phyloP scores from a whole-genome alignment of 2,329 filamentous ascomycete species.

The Phaeosphaeriaceae sp. region DNA sequence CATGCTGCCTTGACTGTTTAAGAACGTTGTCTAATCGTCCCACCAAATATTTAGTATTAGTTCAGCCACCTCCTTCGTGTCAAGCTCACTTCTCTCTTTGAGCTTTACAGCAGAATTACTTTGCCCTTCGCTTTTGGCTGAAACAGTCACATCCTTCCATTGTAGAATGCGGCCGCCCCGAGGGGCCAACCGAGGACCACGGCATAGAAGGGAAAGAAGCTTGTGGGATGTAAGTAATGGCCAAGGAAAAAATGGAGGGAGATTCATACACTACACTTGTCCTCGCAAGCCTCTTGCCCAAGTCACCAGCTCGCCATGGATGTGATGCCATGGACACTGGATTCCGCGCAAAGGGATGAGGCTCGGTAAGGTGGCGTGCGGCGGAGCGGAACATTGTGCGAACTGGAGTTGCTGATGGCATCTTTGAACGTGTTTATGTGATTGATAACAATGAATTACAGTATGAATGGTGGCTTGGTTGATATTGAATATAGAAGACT shows the following conservation, averaged over 20 bases:
- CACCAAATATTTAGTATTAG: slow-evolving; percentile 38
- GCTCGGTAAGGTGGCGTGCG: slow-evolving; percentile 42
- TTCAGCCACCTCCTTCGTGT: slow-evolving; percentile 30
- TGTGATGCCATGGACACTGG: slow-evolving; percentile 33
- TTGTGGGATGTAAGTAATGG: slow-evolving; percentile 5
- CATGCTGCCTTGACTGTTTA: no score
- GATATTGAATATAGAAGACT: slow-evolving; percentile 1
- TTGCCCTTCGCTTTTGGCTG: slow-evolving; percentile 20
- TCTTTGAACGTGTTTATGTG: slow-evolving; percentile 17
- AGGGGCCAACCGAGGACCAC: slow-evolving; percentile 44
- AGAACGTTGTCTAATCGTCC: slow-evolving; percentile 28
- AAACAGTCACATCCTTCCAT: slow-evolving; percentile 41
- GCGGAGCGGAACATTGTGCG: slow-evolving; percentile 41
- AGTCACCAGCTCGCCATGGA: slow-evolving; percentile 29
- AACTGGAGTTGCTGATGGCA: slow-evolving; percentile 41
- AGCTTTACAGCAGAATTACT: slow-evolving; percentile 1
- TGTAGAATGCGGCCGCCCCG: slow-evolving; percentile 31
- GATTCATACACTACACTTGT: slow-evolving; percentile 36
- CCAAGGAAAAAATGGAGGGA: not conserved
- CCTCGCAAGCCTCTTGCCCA: slow-evolving; percentile 26
- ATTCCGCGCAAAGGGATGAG: slow-evolving; percentile 45
- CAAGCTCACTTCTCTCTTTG: slow-evolving; percentile 9
- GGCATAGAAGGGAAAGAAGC: slow-evolving; percentile 37
- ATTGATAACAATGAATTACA: slow-evolving; percentile 1
- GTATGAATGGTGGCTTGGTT: slow-evolving; percentile 1